These are phyloP conservation scores for Kwoniella shandongensis DNA, from an alignment of 768 basidiomycete genomes.

Conservation along the genomic window DNA sequence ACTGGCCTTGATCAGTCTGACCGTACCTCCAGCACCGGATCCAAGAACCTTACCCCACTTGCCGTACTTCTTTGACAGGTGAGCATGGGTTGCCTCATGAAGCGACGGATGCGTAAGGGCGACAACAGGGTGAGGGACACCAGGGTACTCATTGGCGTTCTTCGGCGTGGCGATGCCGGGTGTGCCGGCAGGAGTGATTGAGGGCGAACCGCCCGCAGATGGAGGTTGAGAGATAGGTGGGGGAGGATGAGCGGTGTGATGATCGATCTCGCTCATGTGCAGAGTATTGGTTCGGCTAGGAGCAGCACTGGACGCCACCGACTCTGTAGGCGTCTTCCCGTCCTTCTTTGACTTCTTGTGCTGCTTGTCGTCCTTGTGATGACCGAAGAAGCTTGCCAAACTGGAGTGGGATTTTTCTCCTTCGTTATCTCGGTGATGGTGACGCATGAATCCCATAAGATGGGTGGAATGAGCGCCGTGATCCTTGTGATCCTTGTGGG, in stretches of 20 bases:
- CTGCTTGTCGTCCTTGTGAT: slow-evolving; percentile 43
- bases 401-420: slow-evolving; percentile 50
- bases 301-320: slow-evolving; percentile 30
- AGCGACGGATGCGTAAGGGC: slow-evolving; percentile 52
- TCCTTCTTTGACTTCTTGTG: slow-evolving; percentile 41
- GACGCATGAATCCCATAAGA: slow-evolving; percentile 51
- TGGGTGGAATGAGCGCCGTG: slow-evolving; percentile 43
- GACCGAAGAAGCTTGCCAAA: slow-evolving; percentile 51
- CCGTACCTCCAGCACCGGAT: slow-evolving; percentile 96
- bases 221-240: slow-evolving; percentile 10
- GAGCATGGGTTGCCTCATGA: slow-evolving; percentile 56
- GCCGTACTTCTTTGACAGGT: slow-evolving; percentile 97
- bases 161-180: slow-evolving; percentile 44
- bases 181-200: slow-evolving; percentile 26
- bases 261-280: slow-evolving; percentile 28
- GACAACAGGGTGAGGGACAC: slow-evolving; percentile 49
- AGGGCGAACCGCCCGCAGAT: slow-evolving; percentile 18
- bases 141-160: slow-evolving; percentile 45
- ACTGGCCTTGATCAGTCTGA: slow-evolving; percentile 86
- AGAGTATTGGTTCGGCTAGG: slow-evolving; percentile 38
- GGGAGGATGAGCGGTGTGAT: not conserved
- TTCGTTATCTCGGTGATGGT: slow-evolving; percentile 50
- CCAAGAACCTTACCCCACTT: slow-evolving; percentile 97
- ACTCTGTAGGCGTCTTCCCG: slow-evolving; percentile 36
- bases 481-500: slow-evolving; percentile 35